phyloP scores from a whole-genome alignment of 2,329 filamentous ascomycete species.

The Alternaria dauci region DNA sequence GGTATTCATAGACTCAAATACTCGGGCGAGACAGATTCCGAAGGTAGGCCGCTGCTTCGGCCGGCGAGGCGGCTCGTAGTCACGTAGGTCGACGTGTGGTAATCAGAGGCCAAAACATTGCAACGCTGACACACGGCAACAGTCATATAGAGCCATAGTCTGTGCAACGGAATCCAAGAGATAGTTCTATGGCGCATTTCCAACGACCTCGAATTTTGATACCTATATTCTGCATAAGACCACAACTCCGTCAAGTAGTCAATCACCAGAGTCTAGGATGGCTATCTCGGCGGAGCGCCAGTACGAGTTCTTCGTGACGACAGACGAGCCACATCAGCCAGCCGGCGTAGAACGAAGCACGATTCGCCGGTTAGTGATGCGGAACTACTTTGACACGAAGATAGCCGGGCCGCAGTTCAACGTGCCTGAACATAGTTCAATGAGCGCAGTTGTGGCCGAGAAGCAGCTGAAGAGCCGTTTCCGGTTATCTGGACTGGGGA shows the following conservation, averaged over 20 bases:
- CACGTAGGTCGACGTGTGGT: not conserved
- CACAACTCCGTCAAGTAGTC: not conserved
- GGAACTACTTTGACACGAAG: constrained; percentile 38
- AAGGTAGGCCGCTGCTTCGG: not conserved
- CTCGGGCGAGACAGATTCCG: not conserved
- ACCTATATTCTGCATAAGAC: not conserved
- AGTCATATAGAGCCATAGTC: not conserved
- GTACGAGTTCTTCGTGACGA: constrained; percentile 42
- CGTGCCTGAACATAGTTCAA: constrained; percentile 28
- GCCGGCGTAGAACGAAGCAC: constrained; percentile 28
- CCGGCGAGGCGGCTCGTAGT: not conserved
- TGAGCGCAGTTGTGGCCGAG: constrained; percentile 32
- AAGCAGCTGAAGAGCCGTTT: constrained; percentile 34
- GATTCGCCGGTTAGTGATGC: constrained; percentile 41
- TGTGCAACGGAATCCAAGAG: not conserved
- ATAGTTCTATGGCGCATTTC: not conserved
- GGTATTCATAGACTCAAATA: not conserved
- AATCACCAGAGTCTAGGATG: not conserved
- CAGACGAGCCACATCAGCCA: constrained; percentile 32
- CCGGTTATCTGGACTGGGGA: constrained; percentile 15
- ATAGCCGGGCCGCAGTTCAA: constrained; percentile 8
- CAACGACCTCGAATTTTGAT: not conserved
- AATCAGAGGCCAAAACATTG: not conserved
- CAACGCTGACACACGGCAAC: not conserved
- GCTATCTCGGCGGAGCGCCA: constrained; percentile 20